A percentile compares a stretch with the other conserved stretches of the same genome.
These are phyloP conservation scores for Symmetrospora coprosmae DNA, from an alignment of 768 basidiomycete genomes.

Conservation along the genomic window DNA sequence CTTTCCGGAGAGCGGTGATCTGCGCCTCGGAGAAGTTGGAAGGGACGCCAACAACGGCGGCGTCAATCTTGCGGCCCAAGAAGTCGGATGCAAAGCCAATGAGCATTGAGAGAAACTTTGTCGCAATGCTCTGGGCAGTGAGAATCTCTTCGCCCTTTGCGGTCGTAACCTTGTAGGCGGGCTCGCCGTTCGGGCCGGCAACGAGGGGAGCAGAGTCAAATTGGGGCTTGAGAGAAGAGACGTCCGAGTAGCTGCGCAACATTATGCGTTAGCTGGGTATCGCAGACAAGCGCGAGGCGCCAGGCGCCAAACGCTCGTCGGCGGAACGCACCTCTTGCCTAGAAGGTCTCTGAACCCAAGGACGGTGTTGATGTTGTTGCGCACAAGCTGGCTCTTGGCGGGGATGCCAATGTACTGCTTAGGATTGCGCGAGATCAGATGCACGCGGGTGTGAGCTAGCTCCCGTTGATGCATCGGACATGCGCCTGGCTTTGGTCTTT, in stretches of 20 bases:
- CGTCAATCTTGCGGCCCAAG: slow-evolving; percentile 53
- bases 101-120: slow-evolving; percentile 71
- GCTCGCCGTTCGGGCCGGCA: slow-evolving; percentile 50
- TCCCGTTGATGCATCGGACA: neutral
- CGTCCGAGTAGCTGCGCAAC: slow-evolving; percentile 27
- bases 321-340: slow-evolving; percentile 62
- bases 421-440: neutral
- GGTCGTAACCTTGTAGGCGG: slow-evolving; percentile 44
- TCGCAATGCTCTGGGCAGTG: slow-evolving; percentile 66
- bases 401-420: slow-evolving; percentile 85
- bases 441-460: neutral
- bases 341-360: slow-evolving; percentile 85
- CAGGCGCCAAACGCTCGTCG: neutral
- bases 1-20: slow-evolving; percentile 54
- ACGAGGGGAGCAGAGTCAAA: slow-evolving; percentile 47
- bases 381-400: slow-evolving; percentile 83
- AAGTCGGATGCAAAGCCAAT: slow-evolving; percentile 79
- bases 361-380: slow-evolving; percentile 86
- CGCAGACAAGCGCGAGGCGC: neutral
- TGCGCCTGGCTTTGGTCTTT: neutral
- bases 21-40: slow-evolving; percentile 58
- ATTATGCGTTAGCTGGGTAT: neutral
- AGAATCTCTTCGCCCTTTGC: slow-evolving; percentile 46
- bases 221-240: slow-evolving; percentile 30
- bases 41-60: slow-evolving; percentile 73